Percentiles rank a stretch among this genome's conserved stretches.
Evolutionary conservation across 768 basidiomycete species (phyloP).

Genomic region (Phanerochaete sordida): DNA sequence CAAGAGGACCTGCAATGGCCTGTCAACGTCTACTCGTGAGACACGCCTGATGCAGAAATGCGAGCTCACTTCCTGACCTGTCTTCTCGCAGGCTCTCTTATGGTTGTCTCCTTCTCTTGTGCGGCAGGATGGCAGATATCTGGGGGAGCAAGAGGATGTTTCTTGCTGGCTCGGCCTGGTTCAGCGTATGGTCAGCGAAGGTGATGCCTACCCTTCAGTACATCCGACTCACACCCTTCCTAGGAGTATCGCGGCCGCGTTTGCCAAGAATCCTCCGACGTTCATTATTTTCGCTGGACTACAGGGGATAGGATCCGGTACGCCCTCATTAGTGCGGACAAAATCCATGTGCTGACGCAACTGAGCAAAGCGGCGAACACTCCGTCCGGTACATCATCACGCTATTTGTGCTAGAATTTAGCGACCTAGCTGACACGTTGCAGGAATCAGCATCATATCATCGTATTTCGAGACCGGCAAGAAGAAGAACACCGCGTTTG

Average conservation of each 20-base stretch:
- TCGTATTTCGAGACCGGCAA: conserved; percentile 28
- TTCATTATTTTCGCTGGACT: conserved; percentile 31
- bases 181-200: conserved; percentile 28
- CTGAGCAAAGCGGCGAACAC: conserved; percentile 27
- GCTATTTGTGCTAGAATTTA: too few relatives aligned
- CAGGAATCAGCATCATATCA: conserved; percentile 24
- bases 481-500: conserved; percentile 28
- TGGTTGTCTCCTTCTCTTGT: conserved; percentile 18
- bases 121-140: conserved; percentile 18
- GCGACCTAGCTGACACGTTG: too few relatives aligned
- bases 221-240: not conserved
- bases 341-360: not conserved
- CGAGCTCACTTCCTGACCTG: too few relatives aligned
- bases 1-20: conserved; percentile 23
- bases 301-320: conserved; percentile 28
- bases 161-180: conserved; percentile 28
- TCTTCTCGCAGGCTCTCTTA: conserved; percentile 13
- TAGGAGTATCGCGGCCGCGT: conserved; percentile 30
- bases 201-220: not conserved
- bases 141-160: conserved; percentile 25
- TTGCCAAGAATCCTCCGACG: conserved; percentile 23
- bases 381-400: too few relatives aligned
- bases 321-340: not conserved
- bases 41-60: not conserved
- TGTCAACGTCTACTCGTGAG: conserved; percentile 20